A percentile compares a stretch with the other conserved stretches of the same genome.
phyloP scores from a whole-genome alignment of 1,139 yeast genomes.

The Suhomyces bolitotheri region DNA sequence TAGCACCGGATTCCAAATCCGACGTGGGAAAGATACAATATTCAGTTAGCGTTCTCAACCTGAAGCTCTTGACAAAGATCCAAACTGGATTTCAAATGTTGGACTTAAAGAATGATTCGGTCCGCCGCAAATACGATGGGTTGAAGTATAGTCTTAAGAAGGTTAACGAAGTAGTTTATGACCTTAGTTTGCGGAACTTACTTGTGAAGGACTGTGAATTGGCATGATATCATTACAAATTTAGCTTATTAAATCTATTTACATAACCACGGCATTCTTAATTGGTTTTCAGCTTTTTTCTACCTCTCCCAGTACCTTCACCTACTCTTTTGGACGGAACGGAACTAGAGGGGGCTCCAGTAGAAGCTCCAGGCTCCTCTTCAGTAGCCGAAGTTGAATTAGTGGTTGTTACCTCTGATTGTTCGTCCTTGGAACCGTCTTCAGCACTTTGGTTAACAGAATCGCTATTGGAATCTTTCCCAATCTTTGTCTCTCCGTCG shows the following conservation, averaged over 20 bases:
- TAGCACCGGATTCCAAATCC: constrained; percentile 7
- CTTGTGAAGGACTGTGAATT: constrained; percentile 8
- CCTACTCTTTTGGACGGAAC: background rate
- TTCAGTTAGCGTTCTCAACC: constrained; percentile 26
- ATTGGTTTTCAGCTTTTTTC: no score
- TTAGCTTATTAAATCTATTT: background rate
- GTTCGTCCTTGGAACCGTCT: no score
- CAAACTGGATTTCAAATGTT: constrained; percentile 32
- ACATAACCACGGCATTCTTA: no score
- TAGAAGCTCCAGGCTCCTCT: no score
- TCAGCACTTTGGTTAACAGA: no score
- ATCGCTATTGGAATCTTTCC: no score
- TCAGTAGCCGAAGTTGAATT: no score
- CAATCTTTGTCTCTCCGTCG: no score
- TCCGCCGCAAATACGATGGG: constrained; percentile 33
- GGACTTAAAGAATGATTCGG: constrained; percentile 32
- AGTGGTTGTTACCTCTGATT: no score
- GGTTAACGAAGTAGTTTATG: constrained; percentile 29
- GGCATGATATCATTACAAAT: background rate
- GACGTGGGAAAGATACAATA: constrained; percentile 18
- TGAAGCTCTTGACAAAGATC: constrained; percentile 26
- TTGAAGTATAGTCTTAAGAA: constrained; percentile 33
- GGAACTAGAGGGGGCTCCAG: no score
- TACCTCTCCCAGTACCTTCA: no score
- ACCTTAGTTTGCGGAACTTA: constrained; percentile 19